These are phyloP conservation scores for Microascus cirrosus DNA, from an alignment of 2,329 filamentous ascomycete species.

Conservation along the genomic window DNA sequence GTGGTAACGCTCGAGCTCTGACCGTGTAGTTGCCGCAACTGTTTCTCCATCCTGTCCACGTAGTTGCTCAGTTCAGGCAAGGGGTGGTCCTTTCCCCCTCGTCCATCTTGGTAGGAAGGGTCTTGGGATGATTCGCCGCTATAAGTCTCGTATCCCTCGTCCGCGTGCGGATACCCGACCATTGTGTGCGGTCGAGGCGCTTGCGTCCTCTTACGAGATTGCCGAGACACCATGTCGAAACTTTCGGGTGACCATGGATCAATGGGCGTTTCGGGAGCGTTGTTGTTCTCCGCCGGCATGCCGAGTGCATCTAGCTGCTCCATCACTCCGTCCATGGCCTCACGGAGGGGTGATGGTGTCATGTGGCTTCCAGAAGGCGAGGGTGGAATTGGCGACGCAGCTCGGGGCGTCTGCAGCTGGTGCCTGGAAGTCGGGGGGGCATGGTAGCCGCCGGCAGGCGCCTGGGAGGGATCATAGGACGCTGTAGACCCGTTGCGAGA, in stretches of 20 bases:
- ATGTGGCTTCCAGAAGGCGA: conserved; percentile 56
- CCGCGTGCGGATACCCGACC: conserved; percentile 53
- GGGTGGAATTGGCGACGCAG: conserved; percentile 52
- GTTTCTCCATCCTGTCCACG: conserved; percentile 82
- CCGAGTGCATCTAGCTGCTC: conserved; percentile 82
- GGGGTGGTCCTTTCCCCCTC: conserved; percentile 30
- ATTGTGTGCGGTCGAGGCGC: conserved; percentile 56
- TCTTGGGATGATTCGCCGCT: conserved; percentile 42
- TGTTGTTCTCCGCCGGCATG: conserved; percentile 40
- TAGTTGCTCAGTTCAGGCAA: conserved; percentile 73
- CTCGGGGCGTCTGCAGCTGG: conserved; percentile 39
- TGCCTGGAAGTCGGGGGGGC: not conserved
- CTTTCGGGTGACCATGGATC: conserved; percentile 88
- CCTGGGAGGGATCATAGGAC: conserved; percentile 17
- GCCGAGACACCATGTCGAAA: conserved; percentile 46
- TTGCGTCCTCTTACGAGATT: conserved; percentile 14
- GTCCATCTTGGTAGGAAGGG: conserved; percentile 26
- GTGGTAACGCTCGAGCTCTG: conserved; percentile 34
- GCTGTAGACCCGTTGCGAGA: conserved; percentile 21
- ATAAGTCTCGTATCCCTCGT: conserved; percentile 51
- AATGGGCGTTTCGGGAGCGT: conserved; percentile 37
- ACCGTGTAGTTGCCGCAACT: conserved; percentile 61
- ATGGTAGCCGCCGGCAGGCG: conserved; percentile 7
- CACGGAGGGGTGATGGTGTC: conserved; percentile 83
- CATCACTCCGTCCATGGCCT: conserved; percentile 98